phyloP scores from a whole-genome alignment of 257 asterid genomes.

The Penstemon davidsonii region DNA sequence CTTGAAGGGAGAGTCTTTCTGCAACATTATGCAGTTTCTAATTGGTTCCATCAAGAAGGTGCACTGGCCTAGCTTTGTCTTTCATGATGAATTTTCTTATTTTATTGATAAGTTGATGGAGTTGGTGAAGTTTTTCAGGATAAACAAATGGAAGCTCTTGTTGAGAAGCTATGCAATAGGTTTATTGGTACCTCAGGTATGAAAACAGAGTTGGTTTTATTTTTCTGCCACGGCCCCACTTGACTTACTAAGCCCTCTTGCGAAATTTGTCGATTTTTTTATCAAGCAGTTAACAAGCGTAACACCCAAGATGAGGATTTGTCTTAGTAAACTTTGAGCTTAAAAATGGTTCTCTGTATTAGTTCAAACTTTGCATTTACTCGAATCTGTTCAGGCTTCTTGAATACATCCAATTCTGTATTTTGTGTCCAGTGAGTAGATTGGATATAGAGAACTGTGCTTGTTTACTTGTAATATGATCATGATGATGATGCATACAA shows the following conservation, averaged over 20 bases:
- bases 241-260: too few species aligned
- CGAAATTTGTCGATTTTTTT: conserved; percentile 1
- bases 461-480: not conserved
- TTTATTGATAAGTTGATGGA: conserved; percentile 18
- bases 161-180: conserved; percentile 94
- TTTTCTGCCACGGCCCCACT: not conserved
- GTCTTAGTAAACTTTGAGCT: not conserved
- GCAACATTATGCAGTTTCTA: conserved; percentile 93
- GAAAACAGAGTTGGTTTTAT: not conserved
- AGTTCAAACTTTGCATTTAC: not conserved
- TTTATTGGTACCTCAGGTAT: conserved; percentile 89
- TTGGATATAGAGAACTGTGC: conserved; percentile 6
- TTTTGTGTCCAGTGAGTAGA: not conserved
- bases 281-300: conserved; percentile 6
- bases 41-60: conserved; percentile 95
- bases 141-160: conserved; percentile 98
- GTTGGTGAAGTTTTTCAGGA: conserved; percentile 53
- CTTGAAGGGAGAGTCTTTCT: conserved; percentile 74
- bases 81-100: conserved; percentile 8
- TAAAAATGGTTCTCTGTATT: not conserved
- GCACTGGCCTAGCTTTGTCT: conserved; percentile 23
- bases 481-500: not conserved
- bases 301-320: conserved; percentile 13
- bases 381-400: not conserved
- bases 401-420: not conserved